Evolutionary conservation across 352 stramenopile species (phyloP), one percentile per base, ranked within the genome.

Genomic region (Globisporangium paddicum): DNA sequence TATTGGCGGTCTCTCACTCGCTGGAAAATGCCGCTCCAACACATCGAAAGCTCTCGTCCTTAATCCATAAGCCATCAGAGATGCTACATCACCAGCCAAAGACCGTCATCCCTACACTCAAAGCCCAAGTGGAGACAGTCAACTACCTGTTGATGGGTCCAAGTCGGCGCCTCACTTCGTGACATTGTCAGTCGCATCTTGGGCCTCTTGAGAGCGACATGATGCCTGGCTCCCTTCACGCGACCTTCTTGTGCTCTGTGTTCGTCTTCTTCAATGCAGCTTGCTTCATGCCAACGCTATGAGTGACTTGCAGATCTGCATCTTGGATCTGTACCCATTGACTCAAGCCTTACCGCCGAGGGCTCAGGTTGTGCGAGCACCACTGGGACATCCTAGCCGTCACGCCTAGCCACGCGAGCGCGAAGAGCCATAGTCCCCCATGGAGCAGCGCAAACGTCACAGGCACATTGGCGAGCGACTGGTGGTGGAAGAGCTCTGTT

Each of bases 391-490:
- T 59, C 40, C 38, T 26, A 11, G 26, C 19, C 10, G 53, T 59
- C 53, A 59, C 53, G 38, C n/a, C 26, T n/a, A 59, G 40, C 53
- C 53, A 59, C 5, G 25, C 9, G 5, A 59, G 40, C 40, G 53
- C 53, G 11, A 59, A 47, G 10, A 34, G 5, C 53, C 53, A 59
- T 3, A 59, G 6, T 0, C n/a, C 53, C 9, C 26, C 5, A 3
- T 59, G 53, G 18, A 51, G 5, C 40, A 40, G 37, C 53, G 8
- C 28, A 23, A 59, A 59, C 28, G 11, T 28, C 2, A 34, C 13
- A 1, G 16, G 21, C 23, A 30, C 25, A 1, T 37, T 16, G 7
- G 7, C 16, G 7, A 61, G 54, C 55, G 34, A 44, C 19, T n/a
- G 35, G 18, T 25, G 28, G 3, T 5, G 2, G 42, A 28, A 54